These are phyloP conservation scores for Cucurbitaria berberidis DNA, from an alignment of 2,329 filamentous ascomycete species.

Conservation along the genomic window DNA sequence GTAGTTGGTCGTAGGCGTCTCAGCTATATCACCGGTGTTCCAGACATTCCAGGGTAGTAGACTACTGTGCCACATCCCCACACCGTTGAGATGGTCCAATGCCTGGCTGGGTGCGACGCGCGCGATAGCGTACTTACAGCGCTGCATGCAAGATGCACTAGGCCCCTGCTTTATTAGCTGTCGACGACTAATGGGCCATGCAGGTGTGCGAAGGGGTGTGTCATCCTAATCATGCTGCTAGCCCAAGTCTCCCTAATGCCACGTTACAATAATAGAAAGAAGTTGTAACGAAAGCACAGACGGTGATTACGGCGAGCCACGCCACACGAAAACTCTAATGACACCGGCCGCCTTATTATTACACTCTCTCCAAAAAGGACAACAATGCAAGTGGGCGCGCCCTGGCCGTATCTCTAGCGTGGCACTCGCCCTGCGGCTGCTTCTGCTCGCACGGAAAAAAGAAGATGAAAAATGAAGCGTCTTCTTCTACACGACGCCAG, in stretches of 20 bases:
- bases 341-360: background rate
- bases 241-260: conserved; percentile 16
- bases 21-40: conserved; percentile 20
- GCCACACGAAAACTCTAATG: conserved; percentile 7
- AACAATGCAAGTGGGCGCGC: background rate
- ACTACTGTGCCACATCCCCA: conserved; percentile 12
- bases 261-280: conserved; percentile 20
- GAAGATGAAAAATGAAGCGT: too few species aligned
- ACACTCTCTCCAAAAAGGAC: background rate
- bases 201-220: background rate
- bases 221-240: conserved; percentile 3
- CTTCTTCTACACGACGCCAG: too few species aligned
- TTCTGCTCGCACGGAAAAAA: background rate
- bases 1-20: conserved; percentile 23
- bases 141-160: background rate
- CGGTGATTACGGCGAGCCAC: conserved; percentile 15
- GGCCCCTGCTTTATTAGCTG: background rate
- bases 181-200: background rate
- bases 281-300: conserved; percentile 15
- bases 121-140: too few species aligned
- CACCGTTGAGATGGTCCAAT: conserved; percentile 9
- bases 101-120: background rate
- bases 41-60: conserved; percentile 22
- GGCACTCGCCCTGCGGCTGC: background rate
- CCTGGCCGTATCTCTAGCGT: background rate